Evolutionary conservation across 192 early-diverging fungal genomes (phyloP).

Genomic region (Coemansia sp.): DNA sequence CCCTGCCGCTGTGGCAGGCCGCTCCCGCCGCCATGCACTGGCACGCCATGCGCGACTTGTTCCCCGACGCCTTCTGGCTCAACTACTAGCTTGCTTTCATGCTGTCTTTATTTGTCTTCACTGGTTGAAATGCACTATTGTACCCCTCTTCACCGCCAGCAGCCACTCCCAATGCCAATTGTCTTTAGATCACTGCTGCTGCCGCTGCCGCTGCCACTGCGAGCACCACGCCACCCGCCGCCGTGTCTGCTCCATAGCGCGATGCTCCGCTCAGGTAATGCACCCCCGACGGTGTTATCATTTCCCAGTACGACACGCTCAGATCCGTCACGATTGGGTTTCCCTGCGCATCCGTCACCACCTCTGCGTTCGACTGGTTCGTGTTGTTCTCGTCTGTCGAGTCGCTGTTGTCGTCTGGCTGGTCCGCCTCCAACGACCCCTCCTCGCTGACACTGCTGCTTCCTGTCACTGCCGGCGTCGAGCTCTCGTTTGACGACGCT

Average conservation of each 20-base stretch:
- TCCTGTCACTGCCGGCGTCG: conserved; percentile 7
- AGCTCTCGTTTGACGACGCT: background rate
- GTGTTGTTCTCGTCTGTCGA: conserved; percentile 7
- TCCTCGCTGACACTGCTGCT: conserved; percentile 10
- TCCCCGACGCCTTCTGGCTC: conserved; percentile 72
- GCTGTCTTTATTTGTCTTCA: background rate
- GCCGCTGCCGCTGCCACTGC: conserved; percentile 7
- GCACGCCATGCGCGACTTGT: conserved; percentile 68
- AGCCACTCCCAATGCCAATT: no score
- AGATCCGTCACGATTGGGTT: conserved; percentile 46
- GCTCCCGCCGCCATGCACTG: conserved; percentile 66
- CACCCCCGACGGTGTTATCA: conserved; percentile 46
- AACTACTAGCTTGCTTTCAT: conserved; percentile 54
- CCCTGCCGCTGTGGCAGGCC: conserved; percentile 61
- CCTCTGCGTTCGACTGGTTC: conserved; percentile 9
- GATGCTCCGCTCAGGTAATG: conserved; percentile 42
- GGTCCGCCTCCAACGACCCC: conserved; percentile 22
- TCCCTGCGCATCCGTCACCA: conserved; percentile 37
- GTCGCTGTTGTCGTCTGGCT: conserved; percentile 7
- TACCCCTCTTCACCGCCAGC: no score
- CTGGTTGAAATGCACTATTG: no score
- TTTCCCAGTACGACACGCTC: conserved; percentile 37
- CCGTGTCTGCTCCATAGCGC: background rate
- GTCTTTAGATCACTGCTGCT: conserved; percentile 25
- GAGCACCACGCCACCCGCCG: conserved; percentile 8